These are phyloP conservation scores for Tetrahymena borealis DNA, from an alignment of 73 alveolate species.

Conservation along the genomic window DNA sequence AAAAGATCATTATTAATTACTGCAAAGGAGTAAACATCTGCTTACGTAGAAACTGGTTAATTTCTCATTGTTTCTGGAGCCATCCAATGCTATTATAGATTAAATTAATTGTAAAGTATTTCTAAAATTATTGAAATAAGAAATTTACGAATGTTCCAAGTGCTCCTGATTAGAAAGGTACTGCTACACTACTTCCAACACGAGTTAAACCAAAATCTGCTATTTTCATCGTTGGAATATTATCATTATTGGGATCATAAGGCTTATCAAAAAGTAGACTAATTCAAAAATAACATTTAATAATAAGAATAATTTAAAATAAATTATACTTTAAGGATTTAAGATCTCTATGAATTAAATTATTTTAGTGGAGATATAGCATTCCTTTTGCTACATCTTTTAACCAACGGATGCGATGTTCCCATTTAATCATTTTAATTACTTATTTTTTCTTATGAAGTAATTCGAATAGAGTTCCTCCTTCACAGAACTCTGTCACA, in stretches of 20 bases:
- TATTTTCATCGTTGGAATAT: slow-evolving; percentile 70
- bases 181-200: slow-evolving; percentile 39
- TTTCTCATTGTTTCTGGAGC: slow-evolving; percentile 94
- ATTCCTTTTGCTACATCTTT: slow-evolving; percentile 91
- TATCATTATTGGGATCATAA: slow-evolving; percentile 34
- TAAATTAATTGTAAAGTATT: background rate
- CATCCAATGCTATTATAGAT: slow-evolving; percentile 94
- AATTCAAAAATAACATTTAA: background rate
- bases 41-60: slow-evolving; percentile 83
- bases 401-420: slow-evolving; percentile 69
- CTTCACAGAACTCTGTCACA: slow-evolving; percentile 92
- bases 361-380: slow-evolving; percentile 79
- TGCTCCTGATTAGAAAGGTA: slow-evolving; percentile 60
- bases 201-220: slow-evolving; percentile 94
- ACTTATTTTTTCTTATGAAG: slow-evolving; percentile 78
- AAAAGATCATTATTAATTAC: slow-evolving; percentile 13
- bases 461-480: slow-evolving; percentile 84
- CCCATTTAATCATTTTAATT: slow-evolving; percentile 64
- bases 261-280: slow-evolving; percentile 67
- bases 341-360: slow-evolving; percentile 89
- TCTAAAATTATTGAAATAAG: background rate
- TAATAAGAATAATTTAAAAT: background rate
- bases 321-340: slow-evolving; percentile 70
- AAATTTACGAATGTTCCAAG: slow-evolving; percentile 50
- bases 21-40: slow-evolving; percentile 96